Base-by-base conservation (phyloP, 805 yeast genomes). In the Nakazawaea molendinolei region DNA sequence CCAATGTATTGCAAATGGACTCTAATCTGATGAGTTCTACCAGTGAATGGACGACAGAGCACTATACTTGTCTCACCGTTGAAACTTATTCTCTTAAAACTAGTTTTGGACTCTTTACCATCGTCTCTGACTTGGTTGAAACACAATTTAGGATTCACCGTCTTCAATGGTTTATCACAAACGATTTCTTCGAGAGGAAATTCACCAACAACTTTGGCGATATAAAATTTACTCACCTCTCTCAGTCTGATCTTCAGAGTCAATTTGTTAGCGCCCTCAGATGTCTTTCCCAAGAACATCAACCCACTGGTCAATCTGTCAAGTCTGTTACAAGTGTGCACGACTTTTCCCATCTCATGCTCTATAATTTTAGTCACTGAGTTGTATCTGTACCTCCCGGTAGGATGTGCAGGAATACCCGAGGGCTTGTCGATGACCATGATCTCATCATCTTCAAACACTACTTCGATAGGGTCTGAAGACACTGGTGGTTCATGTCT, bases 361-460 rank as follows among this genome's bases (percentile, higher is more conserved):
- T 85, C 79, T 45, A 92, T 58, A 4, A 86, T 74, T 53, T 79
- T 80, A 8, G 94, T 84, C 15, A 86, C 71, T 0, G 95, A 75
- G 53, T 79, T 74, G 57, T 76, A 75, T 52, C 92, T 52, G 65
- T 79, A 76, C 44, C 89, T 61, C 0, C 97, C 98, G 0, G 96
- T 82, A 3, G 98, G 97, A 55, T 92, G 98, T 0, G 86, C 95
- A 0, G 98, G 97, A 3, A 92, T 70, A 0, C 98, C 97, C 4
- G 92, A 72, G 0, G 98, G 98, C 46, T 92, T 92, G 55, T 90
- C 95, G 16, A 92, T 79, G 3, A 84, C 94, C 5, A 92, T 65
- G 16, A 86, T 53, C 33, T 82, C 73, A 6, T 80, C 86, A 53
- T 86, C 79, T 49, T 87, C 85, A 51, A 67, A 69, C 0, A 89